phyloP scores from a whole-genome alignment of 352 stramenopile species.

The Globisporangium paddicum region DNA sequence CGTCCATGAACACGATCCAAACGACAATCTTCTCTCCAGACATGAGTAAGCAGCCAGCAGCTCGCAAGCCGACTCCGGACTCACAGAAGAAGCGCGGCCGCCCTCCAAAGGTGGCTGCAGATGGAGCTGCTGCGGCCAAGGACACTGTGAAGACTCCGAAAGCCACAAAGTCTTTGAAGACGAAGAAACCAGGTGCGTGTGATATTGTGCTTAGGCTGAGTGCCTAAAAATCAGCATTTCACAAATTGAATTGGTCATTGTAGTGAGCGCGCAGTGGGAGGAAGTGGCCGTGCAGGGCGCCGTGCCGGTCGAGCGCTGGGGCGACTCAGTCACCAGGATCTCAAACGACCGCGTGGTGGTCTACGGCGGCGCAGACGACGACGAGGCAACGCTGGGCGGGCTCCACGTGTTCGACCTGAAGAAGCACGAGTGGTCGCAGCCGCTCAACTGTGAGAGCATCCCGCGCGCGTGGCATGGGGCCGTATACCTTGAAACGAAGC shows the following conservation, averaged over 20 bases:
- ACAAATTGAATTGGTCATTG: background rate
- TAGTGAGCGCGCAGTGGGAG: constrained; percentile 31
- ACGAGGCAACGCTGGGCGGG: constrained; percentile 78
- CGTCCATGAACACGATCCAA: constrained; percentile 12
- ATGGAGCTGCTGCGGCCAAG: background rate
- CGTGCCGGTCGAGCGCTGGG: constrained; percentile 72
- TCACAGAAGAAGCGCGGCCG: constrained; percentile 38
- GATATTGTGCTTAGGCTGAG: background rate
- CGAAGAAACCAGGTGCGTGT: constrained; percentile 21
- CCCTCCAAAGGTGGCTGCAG: constrained; percentile 14
- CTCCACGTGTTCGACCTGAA: constrained; percentile 84
- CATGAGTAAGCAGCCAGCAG: constrained; percentile 20
- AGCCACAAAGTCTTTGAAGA: constrained; percentile 6
- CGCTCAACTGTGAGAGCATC: constrained; percentile 88
- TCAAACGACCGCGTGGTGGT: constrained; percentile 83
- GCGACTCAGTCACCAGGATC: constrained; percentile 87
- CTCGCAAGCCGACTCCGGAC: constrained; percentile 28
- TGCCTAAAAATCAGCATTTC: background rate
- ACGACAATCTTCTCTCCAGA: constrained; percentile 48
- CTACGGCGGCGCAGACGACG: constrained; percentile 90
- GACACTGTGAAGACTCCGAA: background rate
- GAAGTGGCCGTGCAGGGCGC: constrained; percentile 29
- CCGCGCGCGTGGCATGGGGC: constrained; percentile 88
- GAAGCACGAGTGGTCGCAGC: constrained; percentile 67
- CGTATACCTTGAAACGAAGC: constrained; percentile 84